A percentile compares a stretch with the other conserved stretches of the same genome.
These are phyloP conservation scores for Auricularia auricula-judae DNA, from an alignment of 768 basidiomycete species.

Conservation along the genomic window DNA sequence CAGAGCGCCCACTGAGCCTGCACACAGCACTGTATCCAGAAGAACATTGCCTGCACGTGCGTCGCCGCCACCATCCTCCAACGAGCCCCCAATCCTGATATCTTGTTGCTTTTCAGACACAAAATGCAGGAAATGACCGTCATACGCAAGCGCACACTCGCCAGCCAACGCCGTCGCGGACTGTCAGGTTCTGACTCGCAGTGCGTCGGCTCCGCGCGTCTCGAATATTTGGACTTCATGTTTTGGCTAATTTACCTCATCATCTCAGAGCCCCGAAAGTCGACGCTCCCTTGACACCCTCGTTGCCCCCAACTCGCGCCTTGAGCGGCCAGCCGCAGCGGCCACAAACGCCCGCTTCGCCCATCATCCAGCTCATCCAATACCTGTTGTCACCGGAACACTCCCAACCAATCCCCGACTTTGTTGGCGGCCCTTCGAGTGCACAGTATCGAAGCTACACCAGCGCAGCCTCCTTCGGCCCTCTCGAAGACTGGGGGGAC, in stretches of 20 bases:
- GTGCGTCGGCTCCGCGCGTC: conserved; percentile 27
- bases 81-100: not conserved
- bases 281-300: conserved; percentile 3
- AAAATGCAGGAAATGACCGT: conserved; percentile 75
- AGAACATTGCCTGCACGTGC: conserved; percentile 89
- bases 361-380: conserved; percentile 54
- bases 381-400: conserved; percentile 73
- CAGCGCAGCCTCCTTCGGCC: not conserved
- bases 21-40: conserved; percentile 66
- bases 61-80: conserved; percentile 22
- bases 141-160: conserved; percentile 64
- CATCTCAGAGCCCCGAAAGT: conserved; percentile 31
- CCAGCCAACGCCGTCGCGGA: conserved; percentile 49
- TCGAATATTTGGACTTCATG: conserved; percentile 14
- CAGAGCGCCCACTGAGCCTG: conserved; percentile 8
- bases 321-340: not conserved
- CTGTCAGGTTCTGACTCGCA: conserved; percentile 38
- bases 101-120: conserved; percentile 34
- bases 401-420: conserved; percentile 6
- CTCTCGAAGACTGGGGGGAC: conserved; percentile 55
- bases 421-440: not conserved
- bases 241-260: not conserved
- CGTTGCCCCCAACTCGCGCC: conserved; percentile 1
- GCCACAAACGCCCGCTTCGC: conserved; percentile 21
- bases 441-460: not conserved